These are phyloP conservation scores for Hemileia vastatrix DNA, from an alignment of 1,284 basidiomycete genomes.

Conservation along the genomic window DNA sequence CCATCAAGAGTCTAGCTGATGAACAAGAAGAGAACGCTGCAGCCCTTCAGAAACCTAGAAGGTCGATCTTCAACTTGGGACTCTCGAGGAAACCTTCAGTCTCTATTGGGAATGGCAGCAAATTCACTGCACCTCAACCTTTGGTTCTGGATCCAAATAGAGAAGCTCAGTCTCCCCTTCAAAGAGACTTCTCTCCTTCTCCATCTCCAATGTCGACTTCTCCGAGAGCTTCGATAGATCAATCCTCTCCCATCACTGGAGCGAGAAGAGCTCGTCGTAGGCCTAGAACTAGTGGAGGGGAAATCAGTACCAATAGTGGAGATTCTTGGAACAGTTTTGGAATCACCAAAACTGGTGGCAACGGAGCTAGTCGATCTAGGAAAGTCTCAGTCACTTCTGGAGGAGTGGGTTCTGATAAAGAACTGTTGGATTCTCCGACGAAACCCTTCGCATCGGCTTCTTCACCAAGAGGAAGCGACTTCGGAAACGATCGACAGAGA, in stretches of 20 bases:
- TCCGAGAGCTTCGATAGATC: background rate
- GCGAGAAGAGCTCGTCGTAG: background rate
- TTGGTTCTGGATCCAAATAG: background rate
- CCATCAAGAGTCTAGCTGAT: background rate
- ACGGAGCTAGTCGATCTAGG: background rate
- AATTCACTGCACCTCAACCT: no score
- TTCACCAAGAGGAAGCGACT: background rate
- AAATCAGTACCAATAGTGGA: background rate
- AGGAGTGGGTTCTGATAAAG: background rate
- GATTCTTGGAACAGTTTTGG: background rate
- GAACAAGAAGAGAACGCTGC: background rate
- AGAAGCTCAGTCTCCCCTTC: background rate
- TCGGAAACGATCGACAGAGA: background rate
- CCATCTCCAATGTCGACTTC: background rate
- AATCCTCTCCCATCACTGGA: background rate
- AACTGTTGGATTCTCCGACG: background rate
- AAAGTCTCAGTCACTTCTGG: background rate
- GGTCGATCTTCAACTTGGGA: background rate
- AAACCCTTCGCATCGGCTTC: background rate
- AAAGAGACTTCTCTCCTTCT: background rate
- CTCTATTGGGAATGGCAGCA: background rate
- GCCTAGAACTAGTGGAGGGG: background rate
- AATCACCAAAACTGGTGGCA: background rate
- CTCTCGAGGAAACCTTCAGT: background rate
- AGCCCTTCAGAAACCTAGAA: background rate